A percentile compares a stretch with the other conserved stretches of the same genome.
Evolutionary conservation across 163 green algal species (phyloP).

Genomic region (Dunaliella salina): DNA sequence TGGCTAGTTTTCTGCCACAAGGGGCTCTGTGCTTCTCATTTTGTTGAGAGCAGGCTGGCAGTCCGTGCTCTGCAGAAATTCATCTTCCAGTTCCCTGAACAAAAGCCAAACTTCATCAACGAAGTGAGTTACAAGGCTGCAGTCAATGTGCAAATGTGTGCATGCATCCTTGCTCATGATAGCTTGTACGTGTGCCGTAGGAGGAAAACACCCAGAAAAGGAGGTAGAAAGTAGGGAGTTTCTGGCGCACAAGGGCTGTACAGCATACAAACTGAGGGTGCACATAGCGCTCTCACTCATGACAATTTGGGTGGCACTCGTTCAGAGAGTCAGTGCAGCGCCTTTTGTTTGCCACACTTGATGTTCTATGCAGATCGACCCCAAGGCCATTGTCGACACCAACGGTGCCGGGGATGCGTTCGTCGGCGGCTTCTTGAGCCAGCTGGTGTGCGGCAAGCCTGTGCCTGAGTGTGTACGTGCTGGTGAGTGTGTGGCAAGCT

Average conservation of each 20-base stretch:
- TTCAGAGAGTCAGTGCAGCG: background rate
- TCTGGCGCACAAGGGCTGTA: too few relatives aligned
- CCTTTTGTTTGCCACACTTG: background rate
- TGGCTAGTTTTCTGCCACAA: too few relatives aligned
- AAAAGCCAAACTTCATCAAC: too few relatives aligned
- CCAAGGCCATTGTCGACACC: conserved; percentile 95
- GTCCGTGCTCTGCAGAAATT: too few relatives aligned
- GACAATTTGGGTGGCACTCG: background rate
- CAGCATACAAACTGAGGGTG: too few relatives aligned
- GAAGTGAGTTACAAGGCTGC: too few relatives aligned
- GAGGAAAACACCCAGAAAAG: background rate
- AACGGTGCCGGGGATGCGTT: conserved; percentile 94
- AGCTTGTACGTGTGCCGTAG: background rate
- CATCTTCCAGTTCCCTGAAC: too few relatives aligned
- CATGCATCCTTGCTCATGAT: too few relatives aligned
- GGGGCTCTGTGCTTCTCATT: too few relatives aligned
- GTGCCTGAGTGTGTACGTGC: conserved; percentile 75
- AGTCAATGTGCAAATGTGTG: too few relatives aligned
- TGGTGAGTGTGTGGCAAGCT: conserved; percentile 70
- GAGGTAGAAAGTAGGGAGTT: background rate
- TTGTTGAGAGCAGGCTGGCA: too few relatives aligned
- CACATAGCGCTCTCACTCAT: too few relatives aligned
- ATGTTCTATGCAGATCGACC: conserved; percentile 19
- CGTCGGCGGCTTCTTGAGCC: conserved; percentile 96
- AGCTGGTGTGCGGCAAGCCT: conserved; percentile 85